Percentiles rank a stretch among this genome's conserved stretches.
These are phyloP conservation scores for Cladobotryum mycophilum DNA, from an alignment of 2,329 filamentous ascomycete species.

Conservation along the genomic window DNA sequence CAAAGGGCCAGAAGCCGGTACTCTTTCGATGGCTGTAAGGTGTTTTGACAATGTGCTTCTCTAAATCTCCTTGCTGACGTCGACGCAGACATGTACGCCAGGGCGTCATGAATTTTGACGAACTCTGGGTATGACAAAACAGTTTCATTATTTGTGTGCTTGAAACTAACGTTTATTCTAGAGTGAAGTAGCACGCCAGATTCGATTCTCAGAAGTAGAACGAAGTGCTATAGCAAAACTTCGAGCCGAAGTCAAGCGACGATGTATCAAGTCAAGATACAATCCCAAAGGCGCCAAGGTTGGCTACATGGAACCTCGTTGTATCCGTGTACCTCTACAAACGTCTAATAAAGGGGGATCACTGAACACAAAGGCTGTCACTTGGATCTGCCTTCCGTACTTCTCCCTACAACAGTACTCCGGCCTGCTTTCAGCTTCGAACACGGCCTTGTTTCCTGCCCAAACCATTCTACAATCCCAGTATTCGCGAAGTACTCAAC, in stretches of 20 bases:
- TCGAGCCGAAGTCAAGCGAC: conserved; percentile 31
- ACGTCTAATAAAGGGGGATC: conserved; percentile 16
- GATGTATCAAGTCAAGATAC: conserved; percentile 30
- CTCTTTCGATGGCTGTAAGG: conserved; percentile 38
- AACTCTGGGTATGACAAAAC: conserved; percentile 29
- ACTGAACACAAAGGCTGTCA: conserved; percentile 16
- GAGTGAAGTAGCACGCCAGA: conserved; percentile 29
- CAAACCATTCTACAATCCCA: conserved; percentile 39
- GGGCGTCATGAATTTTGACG: conserved; percentile 36
- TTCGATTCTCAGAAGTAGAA: conserved; percentile 28
- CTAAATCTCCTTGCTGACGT: background rate
- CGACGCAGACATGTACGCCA: conserved; percentile 31
- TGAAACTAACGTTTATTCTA: conserved; percentile 16
- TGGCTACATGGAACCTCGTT: conserved; percentile 35
- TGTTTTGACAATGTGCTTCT: background rate
- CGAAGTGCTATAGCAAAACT: conserved; percentile 30
- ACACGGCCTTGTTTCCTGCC: conserved; percentile 32
- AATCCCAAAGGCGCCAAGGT: conserved; percentile 34
- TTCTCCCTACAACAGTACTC: conserved; percentile 40
- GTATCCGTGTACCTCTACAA: conserved; percentile 31
- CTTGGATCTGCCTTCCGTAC: conserved; percentile 43
- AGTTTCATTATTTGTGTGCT: background rate
- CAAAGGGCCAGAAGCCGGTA: conserved; percentile 24
- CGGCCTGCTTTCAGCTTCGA: conserved; percentile 27
- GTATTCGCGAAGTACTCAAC: conserved; percentile 31